Percentiles rank a stretch among this genome's conserved stretches.
These are phyloP conservation scores for Tolypocladium inflatum DNA, from an alignment of 2,329 filamentous ascomycete genomes.

Conservation along the genomic window DNA sequence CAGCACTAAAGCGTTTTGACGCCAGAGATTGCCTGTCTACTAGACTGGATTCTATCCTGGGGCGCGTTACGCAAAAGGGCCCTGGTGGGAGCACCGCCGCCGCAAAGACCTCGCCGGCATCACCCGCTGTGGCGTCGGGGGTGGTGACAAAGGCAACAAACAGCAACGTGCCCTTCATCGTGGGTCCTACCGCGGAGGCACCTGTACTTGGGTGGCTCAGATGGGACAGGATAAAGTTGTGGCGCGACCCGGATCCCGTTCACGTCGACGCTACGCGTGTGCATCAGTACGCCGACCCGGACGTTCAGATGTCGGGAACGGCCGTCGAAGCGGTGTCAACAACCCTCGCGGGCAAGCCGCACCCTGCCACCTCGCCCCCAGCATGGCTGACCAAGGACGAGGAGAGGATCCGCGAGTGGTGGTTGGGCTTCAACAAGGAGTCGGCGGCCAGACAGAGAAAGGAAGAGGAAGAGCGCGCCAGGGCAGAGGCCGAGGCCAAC, in stretches of 20 bases:
- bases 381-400: constrained; percentile 38
- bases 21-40: constrained; percentile 23
- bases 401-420: constrained; percentile 42
- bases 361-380: constrained; percentile 41
- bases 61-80: constrained; percentile 17
- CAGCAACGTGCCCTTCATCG: constrained; percentile 18
- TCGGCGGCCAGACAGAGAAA: constrained; percentile 26
- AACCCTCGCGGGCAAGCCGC: constrained; percentile 34
- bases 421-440: constrained; percentile 36
- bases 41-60: constrained; percentile 30
- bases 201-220: constrained; percentile 32
- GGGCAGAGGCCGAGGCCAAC: constrained; percentile 22
- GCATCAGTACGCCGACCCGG: constrained; percentile 31
- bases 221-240: constrained; percentile 33
- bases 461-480: constrained; percentile 26
- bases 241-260: constrained; percentile 29
- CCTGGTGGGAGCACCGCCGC: neutral
- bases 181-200: constrained; percentile 26
- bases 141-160: neutral
- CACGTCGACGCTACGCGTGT: constrained; percentile 20
- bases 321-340: constrained; percentile 32
- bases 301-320: constrained; percentile 31
- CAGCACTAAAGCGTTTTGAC: constrained; percentile 33
- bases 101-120: constrained; percentile 4
- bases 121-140: neutral